These are phyloP conservation scores for Mycena venus DNA, from an alignment of 768 basidiomycete species.

Conservation along the genomic window DNA sequence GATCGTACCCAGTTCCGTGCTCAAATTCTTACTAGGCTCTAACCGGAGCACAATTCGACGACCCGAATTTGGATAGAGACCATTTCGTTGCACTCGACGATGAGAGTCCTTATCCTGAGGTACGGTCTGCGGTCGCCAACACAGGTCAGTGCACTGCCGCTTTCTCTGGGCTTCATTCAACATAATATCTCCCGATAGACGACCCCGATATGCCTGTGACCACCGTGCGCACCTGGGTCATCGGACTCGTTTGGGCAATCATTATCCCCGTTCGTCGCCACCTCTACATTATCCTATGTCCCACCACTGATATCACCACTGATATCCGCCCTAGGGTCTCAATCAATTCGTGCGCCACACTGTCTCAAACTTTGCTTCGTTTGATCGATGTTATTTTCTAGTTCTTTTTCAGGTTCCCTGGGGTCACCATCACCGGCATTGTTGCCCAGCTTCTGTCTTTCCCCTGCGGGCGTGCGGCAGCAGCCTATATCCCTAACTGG, in stretches of 20 bases:
- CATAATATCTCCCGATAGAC: constrained; percentile 73
- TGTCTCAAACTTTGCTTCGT: no score
- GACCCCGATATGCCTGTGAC: constrained; percentile 70
- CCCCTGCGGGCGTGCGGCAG: constrained; percentile 74
- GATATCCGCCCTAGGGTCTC: constrained; percentile 53
- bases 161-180: constrained; percentile 62
- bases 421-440: constrained; percentile 55
- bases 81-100: constrained; percentile 58
- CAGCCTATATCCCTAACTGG: constrained; percentile 64
- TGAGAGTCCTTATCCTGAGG: constrained; percentile 86
- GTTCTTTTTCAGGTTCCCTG: constrained; percentile 48
- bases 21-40: constrained; percentile 40
- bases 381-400: neutral
- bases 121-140: constrained; percentile 77
- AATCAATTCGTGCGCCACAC: constrained; percentile 52
- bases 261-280: constrained; percentile 59
- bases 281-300: neutral
- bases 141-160: neutral
- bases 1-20: neutral
- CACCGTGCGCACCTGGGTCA: constrained; percentile 65
- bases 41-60: constrained; percentile 55
- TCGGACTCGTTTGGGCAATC: constrained; percentile 67
- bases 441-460: constrained; percentile 80
- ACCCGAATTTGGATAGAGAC: constrained; percentile 61
- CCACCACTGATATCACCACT: neutral